These are phyloP conservation scores for Lasiodiplodia citricola DNA, from an alignment of 2,329 filamentous ascomycete genomes.

Conservation along the genomic window DNA sequence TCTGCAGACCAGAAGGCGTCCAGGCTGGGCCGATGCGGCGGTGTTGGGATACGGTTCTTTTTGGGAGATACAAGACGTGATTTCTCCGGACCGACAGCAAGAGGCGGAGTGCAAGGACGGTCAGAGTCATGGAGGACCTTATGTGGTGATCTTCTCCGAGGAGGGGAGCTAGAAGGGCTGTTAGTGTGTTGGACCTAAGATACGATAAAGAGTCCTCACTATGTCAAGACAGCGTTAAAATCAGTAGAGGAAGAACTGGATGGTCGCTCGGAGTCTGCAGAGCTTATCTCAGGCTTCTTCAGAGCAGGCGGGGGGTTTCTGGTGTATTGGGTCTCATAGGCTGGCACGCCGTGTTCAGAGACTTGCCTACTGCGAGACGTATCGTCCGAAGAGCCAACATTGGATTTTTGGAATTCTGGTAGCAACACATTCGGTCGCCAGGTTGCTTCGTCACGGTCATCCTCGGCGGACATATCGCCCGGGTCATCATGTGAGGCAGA, in stretches of 20 bases:
- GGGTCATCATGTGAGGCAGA: constrained; percentile 28
- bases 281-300: not conserved
- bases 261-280: constrained; percentile 33
- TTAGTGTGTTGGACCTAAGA: not conserved
- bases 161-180: constrained; percentile 11
- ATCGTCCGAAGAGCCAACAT: not conserved
- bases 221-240: constrained; percentile 38
- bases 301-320: not conserved
- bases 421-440: not conserved
- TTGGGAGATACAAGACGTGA: constrained; percentile 45
- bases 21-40: constrained; percentile 40
- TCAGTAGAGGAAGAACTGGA: constrained; percentile 38
- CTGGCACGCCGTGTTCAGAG: not conserved
- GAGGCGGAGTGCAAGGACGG: constrained; percentile 39
- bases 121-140: constrained; percentile 38
- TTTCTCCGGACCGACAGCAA: constrained; percentile 34
- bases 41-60: constrained; percentile 38
- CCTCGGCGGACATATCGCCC: constrained; percentile 38
- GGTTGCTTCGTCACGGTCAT: constrained; percentile 30
- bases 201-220: constrained; percentile 30
- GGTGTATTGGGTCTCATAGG: too few species aligned
- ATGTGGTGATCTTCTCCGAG: constrained; percentile 31
- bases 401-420: not conserved
- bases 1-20: constrained; percentile 47
- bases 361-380: not conserved